Evolutionary conservation across 2,329 filamentous ascomycete genomes (phyloP).

Genomic region (Diaporthe velutina): DNA sequence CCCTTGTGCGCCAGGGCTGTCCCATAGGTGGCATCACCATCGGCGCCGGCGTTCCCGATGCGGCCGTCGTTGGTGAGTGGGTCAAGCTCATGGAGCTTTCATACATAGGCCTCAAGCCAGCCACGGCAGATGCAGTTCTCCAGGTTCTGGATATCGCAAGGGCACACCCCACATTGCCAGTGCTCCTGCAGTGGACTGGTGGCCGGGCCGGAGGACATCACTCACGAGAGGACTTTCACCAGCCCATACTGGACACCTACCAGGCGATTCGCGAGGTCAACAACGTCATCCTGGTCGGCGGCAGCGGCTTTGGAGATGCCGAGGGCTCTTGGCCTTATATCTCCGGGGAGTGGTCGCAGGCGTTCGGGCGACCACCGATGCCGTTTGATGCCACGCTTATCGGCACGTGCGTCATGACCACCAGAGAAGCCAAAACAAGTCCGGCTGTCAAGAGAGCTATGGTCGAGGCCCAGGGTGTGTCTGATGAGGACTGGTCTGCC

Average conservation of each 20-base stretch:
- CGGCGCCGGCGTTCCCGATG: constrained; percentile 61
- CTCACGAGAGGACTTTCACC: constrained; percentile 63
- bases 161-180: constrained; percentile 57
- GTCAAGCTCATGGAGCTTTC: constrained; percentile 57
- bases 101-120: constrained; percentile 62
- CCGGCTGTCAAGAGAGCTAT: constrained; percentile 58
- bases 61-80: constrained; percentile 61
- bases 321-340: constrained; percentile 62
- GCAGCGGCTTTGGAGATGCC: constrained; percentile 60
- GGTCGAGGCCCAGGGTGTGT: constrained; percentile 55
- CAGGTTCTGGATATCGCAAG: constrained; percentile 61
- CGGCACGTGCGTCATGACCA: constrained; percentile 61
- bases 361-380: constrained; percentile 58
- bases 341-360: constrained; percentile 57
- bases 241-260: constrained; percentile 61
- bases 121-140: constrained; percentile 58
- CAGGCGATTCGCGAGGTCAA: constrained; percentile 56
- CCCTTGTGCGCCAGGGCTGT: constrained; percentile 49
- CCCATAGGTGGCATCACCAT: constrained; percentile 62
- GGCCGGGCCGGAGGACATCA: constrained; percentile 63
- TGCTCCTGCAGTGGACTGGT: constrained; percentile 63
- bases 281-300: constrained; percentile 61
- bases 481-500: constrained; percentile 59
- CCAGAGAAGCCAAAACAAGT: constrained; percentile 59
- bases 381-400: constrained; percentile 61